phyloP scores from a whole-genome alignment of 768 basidiomycete genomes.

The Pleurotus platypus region DNA sequence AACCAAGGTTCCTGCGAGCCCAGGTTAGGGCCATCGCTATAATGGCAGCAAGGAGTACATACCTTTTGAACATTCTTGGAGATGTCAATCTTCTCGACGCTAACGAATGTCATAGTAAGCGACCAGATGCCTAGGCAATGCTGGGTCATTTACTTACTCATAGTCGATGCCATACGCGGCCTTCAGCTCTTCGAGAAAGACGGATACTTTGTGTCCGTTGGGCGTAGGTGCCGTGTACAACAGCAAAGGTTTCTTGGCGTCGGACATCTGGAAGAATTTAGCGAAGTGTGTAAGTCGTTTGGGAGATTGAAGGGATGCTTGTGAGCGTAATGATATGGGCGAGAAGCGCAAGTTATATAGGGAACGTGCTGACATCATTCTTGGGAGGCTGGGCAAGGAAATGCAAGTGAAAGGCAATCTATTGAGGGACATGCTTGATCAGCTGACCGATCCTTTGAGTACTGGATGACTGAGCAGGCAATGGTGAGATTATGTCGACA shows the following conservation, averaged over 20 bases:
- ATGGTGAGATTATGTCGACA: too few relatives aligned
- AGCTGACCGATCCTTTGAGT: background rate
- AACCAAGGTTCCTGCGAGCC: conserved; percentile 59
- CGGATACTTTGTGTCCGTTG: conserved; percentile 45
- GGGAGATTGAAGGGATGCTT: background rate
- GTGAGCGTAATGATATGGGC: background rate
- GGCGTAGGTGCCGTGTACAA: conserved; percentile 44
- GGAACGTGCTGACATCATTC: conserved; percentile 3
- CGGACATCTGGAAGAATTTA: background rate
- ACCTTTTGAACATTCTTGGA: conserved; percentile 71
- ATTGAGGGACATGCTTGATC: background rate
- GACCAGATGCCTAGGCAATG: background rate
- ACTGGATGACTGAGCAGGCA: too few relatives aligned
- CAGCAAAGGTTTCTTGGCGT: conserved; percentile 33
- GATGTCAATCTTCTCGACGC: conserved; percentile 53
- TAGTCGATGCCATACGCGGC: conserved; percentile 43
- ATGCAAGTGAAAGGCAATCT: too few relatives aligned
- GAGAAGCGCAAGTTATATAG: background rate
- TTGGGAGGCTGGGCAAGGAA: too few relatives aligned
- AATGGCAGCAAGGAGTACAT: background rate
- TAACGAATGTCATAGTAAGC: conserved; percentile 16
- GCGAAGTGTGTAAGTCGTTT: conserved; percentile 15
- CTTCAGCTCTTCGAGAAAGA: conserved; percentile 55
- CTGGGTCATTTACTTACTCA: conserved; percentile 27
- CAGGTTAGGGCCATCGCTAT: too few relatives aligned